A percentile compares a stretch with the other conserved stretches of the same genome.
Evolutionary conservation across 1,139 yeast species (phyloP).

Genomic region (Saccharomyces pastorianus): DNA sequence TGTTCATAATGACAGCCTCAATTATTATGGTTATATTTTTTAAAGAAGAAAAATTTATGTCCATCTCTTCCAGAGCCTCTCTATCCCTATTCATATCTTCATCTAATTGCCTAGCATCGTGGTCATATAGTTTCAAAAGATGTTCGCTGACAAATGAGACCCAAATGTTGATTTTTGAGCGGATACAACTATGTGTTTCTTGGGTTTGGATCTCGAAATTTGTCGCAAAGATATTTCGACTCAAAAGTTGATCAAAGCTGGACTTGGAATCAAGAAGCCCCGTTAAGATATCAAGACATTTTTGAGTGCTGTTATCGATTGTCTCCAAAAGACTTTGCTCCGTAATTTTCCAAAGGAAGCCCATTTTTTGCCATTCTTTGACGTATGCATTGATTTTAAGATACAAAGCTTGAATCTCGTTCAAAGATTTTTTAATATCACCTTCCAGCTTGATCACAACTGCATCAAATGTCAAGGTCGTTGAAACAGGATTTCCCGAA

Average conservation of each 20-base stretch:
- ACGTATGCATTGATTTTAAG: background rate
- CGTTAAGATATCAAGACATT: background rate
- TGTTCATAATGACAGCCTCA: background rate
- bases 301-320: background rate
- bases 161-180: background rate
- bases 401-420: background rate
- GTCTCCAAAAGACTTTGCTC: conserved; percentile 4
- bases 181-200: background rate
- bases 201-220: background rate
- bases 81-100: background rate
- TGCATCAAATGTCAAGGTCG: background rate
- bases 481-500: background rate
- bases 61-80: conserved; percentile 8
- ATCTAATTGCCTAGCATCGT: background rate
- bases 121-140: background rate
- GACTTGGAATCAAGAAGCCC: background rate
- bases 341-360: conserved; percentile 5
- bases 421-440: background rate
- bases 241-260: background rate
- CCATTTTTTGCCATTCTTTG: conserved; percentile 4
- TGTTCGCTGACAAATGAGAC: background rate
- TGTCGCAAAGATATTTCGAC: background rate
- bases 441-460: background rate
- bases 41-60: background rate
- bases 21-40: background rate